A percentile compares a stretch with the other conserved stretches of the same genome.
Evolutionary conservation across 805 yeast species (phyloP).

Genomic region (Novakomyces olei): DNA sequence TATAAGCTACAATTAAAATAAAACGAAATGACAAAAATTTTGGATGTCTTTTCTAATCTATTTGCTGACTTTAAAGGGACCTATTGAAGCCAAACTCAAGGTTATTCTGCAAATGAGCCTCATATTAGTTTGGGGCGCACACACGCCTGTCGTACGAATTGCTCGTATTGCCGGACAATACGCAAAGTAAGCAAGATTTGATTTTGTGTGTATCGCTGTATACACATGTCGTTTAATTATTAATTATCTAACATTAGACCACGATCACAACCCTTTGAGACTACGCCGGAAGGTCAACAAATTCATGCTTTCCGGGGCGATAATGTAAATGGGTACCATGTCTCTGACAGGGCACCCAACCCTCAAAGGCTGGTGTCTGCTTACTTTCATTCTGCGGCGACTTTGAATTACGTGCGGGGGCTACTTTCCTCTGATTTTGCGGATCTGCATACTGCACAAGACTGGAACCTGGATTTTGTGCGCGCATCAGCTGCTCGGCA

Average conservation of each 20-base stretch:
- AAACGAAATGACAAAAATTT: not conserved
- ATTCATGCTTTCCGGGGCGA: slow-evolving; percentile 22
- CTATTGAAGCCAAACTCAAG: slow-evolving; percentile 21
- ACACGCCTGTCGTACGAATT: slow-evolving; percentile 19
- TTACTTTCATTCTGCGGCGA: slow-evolving; percentile 25
- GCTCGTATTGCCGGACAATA: slow-evolving; percentile 26
- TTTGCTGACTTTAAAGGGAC: too few species aligned
- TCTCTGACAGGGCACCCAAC: slow-evolving; percentile 19
- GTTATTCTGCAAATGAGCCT: slow-evolving; percentile 22
- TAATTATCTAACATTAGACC: slow-evolving; percentile 12
- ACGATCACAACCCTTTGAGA: slow-evolving; percentile 20
- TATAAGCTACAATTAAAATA: not conserved
- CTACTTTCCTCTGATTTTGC: slow-evolving; percentile 20
- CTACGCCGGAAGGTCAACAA: slow-evolving; percentile 19
- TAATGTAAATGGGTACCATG: slow-evolving; percentile 22
- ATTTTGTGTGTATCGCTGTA: not conserved
- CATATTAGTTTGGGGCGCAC: slow-evolving; percentile 20
- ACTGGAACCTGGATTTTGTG: slow-evolving; percentile 23
- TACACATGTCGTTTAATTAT: too few species aligned
- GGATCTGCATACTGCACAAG: slow-evolving; percentile 19
- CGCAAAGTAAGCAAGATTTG: slow-evolving; percentile 14
- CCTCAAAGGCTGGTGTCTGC: slow-evolving; percentile 21
- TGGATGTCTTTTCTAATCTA: slow-evolving; percentile 15
- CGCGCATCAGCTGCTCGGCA: slow-evolving; percentile 17
- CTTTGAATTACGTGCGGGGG: slow-evolving; percentile 20